Base-by-base conservation (phyloP, 352 stramenopile genomes). In the Globisporangium ultimum region DNA sequence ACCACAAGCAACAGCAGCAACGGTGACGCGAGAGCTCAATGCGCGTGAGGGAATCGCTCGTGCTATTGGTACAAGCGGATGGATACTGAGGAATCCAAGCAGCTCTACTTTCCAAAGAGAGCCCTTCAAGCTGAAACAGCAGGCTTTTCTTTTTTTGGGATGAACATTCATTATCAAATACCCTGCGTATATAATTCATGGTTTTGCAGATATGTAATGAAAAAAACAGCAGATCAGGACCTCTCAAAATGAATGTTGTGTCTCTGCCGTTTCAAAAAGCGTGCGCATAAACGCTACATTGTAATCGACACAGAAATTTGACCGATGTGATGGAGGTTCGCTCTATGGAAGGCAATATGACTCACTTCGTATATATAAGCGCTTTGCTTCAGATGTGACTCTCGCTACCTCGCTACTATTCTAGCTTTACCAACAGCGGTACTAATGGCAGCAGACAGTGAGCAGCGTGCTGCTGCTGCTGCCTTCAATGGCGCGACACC, bases 81-180 rank as follows among this genome's bases (percentile, higher is more conserved):
- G 40, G 40, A 45, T 45, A 45, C 40, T 45, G 40, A 18, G 17
- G 17, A 45, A 45, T 45, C 40, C 40, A 45, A 45, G 17, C 40
- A 45, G 8, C 28, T 32, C 24, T 5, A 32, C 24, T 57, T 40
- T 57, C 28, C 24, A 58, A 49, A 40, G 41, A 51, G 52, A 58
- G 52, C 52, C 52, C 22, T 58, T 58, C 52, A 58, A 58, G 52
- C 52, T 58, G 40, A 49, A 58, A 58, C 52, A 58, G 52, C 40
- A 36, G 20, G 32, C n/a, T 50, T n/a, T 28, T 22, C 32, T 42
- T 58, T 58, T 58, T 58, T 42, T 47, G 36, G 28, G 51, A 41
- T 18, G 1, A 5, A 18, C 40, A 3, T 18, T 45, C 40, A 45
- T 15, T 18, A 45, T 45, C 13, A n/a, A 45, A 10, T 36, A 10